Conservation (phyloP, 2,329 filamentous ascomycete species). For the Emydomyces testavorans region DNA sequence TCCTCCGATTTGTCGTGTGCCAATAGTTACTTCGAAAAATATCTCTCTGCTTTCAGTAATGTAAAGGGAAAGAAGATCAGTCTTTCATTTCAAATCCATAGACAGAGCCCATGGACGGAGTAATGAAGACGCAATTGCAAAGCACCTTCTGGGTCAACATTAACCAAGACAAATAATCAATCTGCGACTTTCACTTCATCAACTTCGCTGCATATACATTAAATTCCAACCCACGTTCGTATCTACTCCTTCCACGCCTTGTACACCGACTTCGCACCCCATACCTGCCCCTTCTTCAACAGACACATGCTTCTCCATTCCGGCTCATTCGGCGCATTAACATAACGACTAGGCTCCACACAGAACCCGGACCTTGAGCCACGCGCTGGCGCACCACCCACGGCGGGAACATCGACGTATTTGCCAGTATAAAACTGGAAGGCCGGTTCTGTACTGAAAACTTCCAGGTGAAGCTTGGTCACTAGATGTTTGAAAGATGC, state of each 20-base stretch:
- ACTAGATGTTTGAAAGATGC: constrained; percentile 62
- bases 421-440: constrained; percentile 96
- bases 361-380: constrained; percentile 68
- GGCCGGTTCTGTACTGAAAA: constrained; percentile 81
- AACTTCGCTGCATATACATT: too few species aligned
- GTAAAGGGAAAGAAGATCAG: not conserved
- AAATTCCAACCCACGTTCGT: not conserved
- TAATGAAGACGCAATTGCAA: too few species aligned
- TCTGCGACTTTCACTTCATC: too few species aligned
- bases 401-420: constrained; percentile 63
- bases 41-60: not conserved
- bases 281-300: constrained; percentile 73
- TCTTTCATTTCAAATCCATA: not conserved
- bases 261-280: constrained; percentile 72
- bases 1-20: too few species aligned
- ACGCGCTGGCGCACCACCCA: constrained; percentile 49
- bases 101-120: not conserved
- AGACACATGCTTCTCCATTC: constrained; percentile 69
- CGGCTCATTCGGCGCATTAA: constrained; percentile 74
- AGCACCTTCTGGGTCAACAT: not conserved
- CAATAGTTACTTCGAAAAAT: too few species aligned
- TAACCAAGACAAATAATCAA: not conserved
- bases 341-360: constrained; percentile 81
- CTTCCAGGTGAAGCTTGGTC: constrained; percentile 69
- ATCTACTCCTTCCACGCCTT: constrained; percentile 64